Evolutionary conservation across 2,329 filamentous ascomycete genomes (phyloP), one percentile per base, ranked within the genome.

Genomic region (Tolypocladium nubicola): DNA sequence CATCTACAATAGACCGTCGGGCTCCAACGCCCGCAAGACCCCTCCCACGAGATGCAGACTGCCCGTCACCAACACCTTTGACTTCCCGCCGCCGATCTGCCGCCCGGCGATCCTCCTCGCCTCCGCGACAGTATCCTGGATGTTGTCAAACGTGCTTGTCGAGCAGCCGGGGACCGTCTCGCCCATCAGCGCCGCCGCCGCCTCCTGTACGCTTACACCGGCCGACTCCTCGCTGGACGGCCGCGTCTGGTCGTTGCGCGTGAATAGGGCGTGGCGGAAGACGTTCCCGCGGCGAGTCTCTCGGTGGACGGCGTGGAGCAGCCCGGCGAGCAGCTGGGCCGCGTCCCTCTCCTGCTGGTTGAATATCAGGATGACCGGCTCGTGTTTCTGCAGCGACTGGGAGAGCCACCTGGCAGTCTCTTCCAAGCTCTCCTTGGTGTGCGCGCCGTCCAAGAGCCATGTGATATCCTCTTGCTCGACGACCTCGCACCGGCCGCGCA

Each of bases 321-420:
- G 75, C 0, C 79, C 79, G 38, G 73, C 73, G 2, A 93, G 80
- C 1, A 95, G 78, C 19, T 80, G 76, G 4, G 76, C 73, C 6
- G 89, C 88, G 66, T 96, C 86, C 38, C 91, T 83, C 11, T 90
- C 90, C 67, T 96, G 90, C 71, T 97, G 93, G 71, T 97, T 97
- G 78, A 97, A 97, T 53, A 97, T 80, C 52, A 97, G 75, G 0
- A 89, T 76, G 50, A 76, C 71, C 33, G 62, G 55, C 9, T 68
- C 67, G 0, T 60, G 58, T 0, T 61, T 45, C 9, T 57, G 67
- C n/a, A 79, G 66, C 53, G 78, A 73, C 9, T 72, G 73, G 1
- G 81, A 82, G 65, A 93, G 93, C 92, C 92, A 97, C 62, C 77
- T 78, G 3, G 84, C 89, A 13, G 88, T 88, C 47, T 89, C 80